Conservation (phyloP, 2,329 filamentous ascomycete genomes). For the Coniochaeta prunicola region DNA sequence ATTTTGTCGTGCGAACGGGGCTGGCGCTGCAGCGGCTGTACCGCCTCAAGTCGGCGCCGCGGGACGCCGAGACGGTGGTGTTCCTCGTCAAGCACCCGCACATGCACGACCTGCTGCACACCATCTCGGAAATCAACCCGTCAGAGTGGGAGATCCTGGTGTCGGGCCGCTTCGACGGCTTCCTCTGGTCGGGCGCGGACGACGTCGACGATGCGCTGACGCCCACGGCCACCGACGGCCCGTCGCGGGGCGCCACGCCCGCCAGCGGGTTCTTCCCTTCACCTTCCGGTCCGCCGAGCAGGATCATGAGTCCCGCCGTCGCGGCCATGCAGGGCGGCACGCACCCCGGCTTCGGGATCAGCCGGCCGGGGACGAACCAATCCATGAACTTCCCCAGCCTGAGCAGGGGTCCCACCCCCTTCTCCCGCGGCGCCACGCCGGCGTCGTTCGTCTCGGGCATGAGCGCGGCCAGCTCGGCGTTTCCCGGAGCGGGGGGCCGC, state of each 20-base stretch:
- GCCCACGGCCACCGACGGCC: constrained; percentile 28
- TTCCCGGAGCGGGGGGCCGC: constrained; percentile 31
- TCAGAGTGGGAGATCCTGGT: constrained; percentile 97
- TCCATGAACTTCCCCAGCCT: constrained; percentile 46
- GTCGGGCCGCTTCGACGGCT: constrained; percentile 91
- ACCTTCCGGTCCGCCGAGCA: constrained; percentile 13
- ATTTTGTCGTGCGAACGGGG: constrained; percentile 68
- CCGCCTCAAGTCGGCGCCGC: constrained; percentile 62
- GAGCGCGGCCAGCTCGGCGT: constrained; percentile 38
- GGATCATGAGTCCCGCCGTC: constrained; percentile 27
- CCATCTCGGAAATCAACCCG: constrained; percentile 77
- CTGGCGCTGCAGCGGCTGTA: constrained; percentile 81
- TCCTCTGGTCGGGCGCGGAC: constrained; percentile 88
- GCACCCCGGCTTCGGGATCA: constrained; percentile 10
- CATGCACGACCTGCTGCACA: constrained; percentile 80
- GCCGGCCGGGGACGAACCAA: constrained; percentile 38
- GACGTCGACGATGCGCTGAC: constrained; percentile 27
- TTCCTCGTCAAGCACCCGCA: constrained; percentile 77
- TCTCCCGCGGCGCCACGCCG: constrained; percentile 29
- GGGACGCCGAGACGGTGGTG: constrained; percentile 79
- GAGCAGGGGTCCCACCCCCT: constrained; percentile 9
- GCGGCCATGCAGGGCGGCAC: not conserved
- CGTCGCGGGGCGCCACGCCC: constrained; percentile 48
- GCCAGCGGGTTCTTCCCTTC: constrained; percentile 36
- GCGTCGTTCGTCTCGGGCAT: constrained; percentile 48